Percentiles rank a stretch among this genome's conserved stretches.
Conservation (phyloP, 1,284 basidiomycete genomes). For the Rhodotorula sp. region DNA sequence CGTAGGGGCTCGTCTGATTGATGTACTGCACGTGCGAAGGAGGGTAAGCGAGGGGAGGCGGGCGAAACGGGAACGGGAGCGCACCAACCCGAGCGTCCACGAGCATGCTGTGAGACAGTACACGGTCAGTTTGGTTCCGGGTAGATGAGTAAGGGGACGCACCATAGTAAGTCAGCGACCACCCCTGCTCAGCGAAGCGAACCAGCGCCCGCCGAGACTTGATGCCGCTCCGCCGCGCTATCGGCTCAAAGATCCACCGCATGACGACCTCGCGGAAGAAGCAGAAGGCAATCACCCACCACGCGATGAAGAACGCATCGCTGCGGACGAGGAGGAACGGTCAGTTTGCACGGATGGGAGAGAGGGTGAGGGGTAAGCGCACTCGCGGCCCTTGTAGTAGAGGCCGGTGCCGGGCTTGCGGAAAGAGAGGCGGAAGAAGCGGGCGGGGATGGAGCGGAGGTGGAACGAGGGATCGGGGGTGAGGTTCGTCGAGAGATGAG, state of each 20-base stretch:
- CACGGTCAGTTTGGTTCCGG: not conserved
- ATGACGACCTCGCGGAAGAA: conserved; percentile 73
- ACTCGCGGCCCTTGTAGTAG: conserved; percentile 43
- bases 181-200: conserved; percentile 93
- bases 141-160: not conserved
- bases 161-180: conserved; percentile 72
- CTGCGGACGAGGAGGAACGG: conserved; percentile 4
- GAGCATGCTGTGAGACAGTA: conserved; percentile 55
- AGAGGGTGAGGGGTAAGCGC: not conserved
- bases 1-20: conserved; percentile 70
- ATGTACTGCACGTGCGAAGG: conserved; percentile 64
- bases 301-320: conserved; percentile 65
- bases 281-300: conserved; percentile 76
- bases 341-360: not conserved
- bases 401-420: conserved; percentile 21
- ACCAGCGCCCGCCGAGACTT: conserved; percentile 58
- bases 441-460: conserved; percentile 16
- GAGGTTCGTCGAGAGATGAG: conserved; percentile 27
- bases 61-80: conserved; percentile 47
- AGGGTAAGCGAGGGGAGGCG: not conserved
- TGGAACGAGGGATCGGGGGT: conserved; percentile 34
- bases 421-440: conserved; percentile 40
- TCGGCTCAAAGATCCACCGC: conserved; percentile 71
- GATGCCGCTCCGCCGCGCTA: conserved; percentile 65
- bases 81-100: conserved; percentile 78